phyloP scores from a whole-genome alignment of 1,139 yeast genomes.

The Meyerozyma athensensis region DNA sequence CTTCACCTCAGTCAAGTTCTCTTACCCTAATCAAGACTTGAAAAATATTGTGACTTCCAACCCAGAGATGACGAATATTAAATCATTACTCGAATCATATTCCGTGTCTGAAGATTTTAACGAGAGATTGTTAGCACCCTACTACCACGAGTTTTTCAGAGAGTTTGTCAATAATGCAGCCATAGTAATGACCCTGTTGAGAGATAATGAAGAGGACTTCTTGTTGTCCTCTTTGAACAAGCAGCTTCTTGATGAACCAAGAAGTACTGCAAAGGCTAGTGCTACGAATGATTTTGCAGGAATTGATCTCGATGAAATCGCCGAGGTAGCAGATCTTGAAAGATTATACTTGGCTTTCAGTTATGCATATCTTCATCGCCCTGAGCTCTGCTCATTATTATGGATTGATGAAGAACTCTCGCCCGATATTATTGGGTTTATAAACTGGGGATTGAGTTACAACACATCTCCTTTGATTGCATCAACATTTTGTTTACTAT shows the following conservation, averaged over 20 bases:
- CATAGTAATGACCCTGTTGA: conserved; percentile 69
- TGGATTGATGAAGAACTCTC: conserved; percentile 61
- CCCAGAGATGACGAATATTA: conserved; percentile 16
- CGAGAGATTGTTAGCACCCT: conserved; percentile 33
- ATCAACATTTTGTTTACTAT: conserved; percentile 74
- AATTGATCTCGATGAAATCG: conserved; percentile 49
- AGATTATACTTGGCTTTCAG: conserved; percentile 78
- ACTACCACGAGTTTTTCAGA: conserved; percentile 52
- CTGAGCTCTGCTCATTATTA: conserved; percentile 53
- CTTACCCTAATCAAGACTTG: conserved; percentile 26
- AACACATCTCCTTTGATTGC: conserved; percentile 76
- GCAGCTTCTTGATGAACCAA: conserved; percentile 21
- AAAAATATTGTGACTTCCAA: conserved; percentile 16
- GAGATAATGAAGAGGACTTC: conserved; percentile 85
- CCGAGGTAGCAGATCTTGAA: conserved; percentile 79
- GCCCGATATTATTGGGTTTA: conserved; percentile 57
- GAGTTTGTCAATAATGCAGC: conserved; percentile 71
- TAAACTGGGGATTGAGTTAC: conserved; percentile 83
- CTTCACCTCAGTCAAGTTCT: conserved; percentile 38
- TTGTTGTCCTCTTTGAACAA: conserved; percentile 46
- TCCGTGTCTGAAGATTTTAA: conserved; percentile 22
- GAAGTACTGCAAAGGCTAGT: neutral
- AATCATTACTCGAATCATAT: conserved; percentile 19
- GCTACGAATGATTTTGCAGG: conserved; percentile 9
- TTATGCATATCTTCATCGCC: conserved; percentile 61